phyloP scores from a whole-genome alignment of 768 basidiomycete species.

The Rhodotorula kratochvilovae region DNA sequence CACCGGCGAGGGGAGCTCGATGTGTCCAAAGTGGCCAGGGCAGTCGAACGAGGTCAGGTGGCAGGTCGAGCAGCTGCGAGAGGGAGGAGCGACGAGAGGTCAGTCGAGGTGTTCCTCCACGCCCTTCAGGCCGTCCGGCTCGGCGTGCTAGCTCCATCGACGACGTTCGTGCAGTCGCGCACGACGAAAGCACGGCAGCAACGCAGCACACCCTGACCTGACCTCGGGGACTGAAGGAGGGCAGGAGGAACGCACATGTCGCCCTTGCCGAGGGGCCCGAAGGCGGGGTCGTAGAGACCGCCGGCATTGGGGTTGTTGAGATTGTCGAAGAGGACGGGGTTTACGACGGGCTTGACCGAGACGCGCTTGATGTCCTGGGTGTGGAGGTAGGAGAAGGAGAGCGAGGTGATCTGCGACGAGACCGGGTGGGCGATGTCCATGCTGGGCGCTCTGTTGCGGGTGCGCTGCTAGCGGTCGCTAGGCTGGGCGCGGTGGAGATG shows the following conservation, averaged over 20 bases:
- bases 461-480: neutral
- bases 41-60: constrained; percentile 87
- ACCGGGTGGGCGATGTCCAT: constrained; percentile 83
- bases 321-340: constrained; percentile 87
- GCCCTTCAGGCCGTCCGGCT: no score
- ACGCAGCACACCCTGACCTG: no score
- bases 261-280: constrained; percentile 80
- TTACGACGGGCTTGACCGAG: constrained; percentile 95
- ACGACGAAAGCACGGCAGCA: no score
- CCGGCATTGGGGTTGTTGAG: constrained; percentile 84
- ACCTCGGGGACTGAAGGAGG: neutral
- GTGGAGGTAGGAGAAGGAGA: constrained; percentile 90
- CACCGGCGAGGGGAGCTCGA: constrained; percentile 88
- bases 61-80: constrained; percentile 81
- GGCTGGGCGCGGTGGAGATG: neutral
- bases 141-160: no score
- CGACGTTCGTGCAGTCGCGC: no score
- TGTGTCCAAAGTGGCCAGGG: constrained; percentile 97
- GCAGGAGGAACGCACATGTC: constrained; percentile 68
- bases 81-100: constrained; percentile 1
- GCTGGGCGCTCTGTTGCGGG: neutral
- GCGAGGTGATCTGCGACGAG: constrained; percentile 72
- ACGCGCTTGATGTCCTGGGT: constrained; percentile 82
- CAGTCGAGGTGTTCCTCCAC: neutral
- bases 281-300: constrained; percentile 89